Percentiles rank a stretch among this genome's conserved stretches.
These are phyloP conservation scores for Paraconiothyrium brasiliense DNA, from an alignment of 2,329 filamentous ascomycete genomes.

Conservation along the genomic window DNA sequence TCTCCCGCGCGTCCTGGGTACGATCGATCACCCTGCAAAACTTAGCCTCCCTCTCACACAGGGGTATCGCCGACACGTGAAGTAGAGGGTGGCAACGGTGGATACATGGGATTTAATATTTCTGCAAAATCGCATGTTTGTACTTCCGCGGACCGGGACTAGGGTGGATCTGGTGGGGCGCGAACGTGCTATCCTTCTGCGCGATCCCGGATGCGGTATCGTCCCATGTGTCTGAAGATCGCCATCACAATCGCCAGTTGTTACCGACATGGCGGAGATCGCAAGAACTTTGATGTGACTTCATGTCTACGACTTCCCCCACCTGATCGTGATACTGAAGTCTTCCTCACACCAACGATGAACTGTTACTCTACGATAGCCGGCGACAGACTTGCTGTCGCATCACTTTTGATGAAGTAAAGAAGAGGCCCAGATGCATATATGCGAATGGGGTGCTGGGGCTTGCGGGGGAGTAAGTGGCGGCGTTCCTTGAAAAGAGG, in stretches of 20 bases:
- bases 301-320: not conserved
- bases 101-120: conserved; percentile 1
- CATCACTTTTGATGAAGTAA: no score
- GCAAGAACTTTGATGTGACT: conserved; percentile 5
- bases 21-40: not conserved
- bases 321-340: not conserved
- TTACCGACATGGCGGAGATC: not conserved
- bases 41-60: not conserved
- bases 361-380: no score
- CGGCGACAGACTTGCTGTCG: no score
- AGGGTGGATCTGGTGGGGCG: not conserved
- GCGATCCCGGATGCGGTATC: conserved; percentile 11
- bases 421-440: no score
- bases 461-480: no score
- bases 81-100: conserved; percentile 1
- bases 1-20: no score
- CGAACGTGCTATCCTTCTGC: not conserved
- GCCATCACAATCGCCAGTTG: not conserved
- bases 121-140: conserved; percentile 7
- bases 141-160: not conserved
- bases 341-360: not conserved
- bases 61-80: not conserved
- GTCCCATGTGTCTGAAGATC: not conserved
- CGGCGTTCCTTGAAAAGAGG: no score
- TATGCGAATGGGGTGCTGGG: no score